Evolutionary conservation across 2,329 filamentous ascomycete genomes (phyloP).

Genomic region (Calonectria hawksworthii): DNA sequence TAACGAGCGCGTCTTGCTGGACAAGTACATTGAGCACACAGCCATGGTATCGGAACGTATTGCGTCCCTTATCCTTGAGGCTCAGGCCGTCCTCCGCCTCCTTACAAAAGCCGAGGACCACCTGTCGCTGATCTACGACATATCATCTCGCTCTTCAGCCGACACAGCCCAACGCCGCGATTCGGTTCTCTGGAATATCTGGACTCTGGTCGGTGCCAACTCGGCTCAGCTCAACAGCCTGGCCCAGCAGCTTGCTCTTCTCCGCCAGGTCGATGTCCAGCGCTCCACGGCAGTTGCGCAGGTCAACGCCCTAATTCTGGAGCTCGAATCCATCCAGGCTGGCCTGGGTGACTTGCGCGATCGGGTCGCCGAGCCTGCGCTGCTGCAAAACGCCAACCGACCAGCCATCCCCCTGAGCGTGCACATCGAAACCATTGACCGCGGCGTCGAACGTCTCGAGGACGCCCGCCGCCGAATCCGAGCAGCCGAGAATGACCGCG

Average conservation of each 20-base stretch:
- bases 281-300: slow-evolving; percentile 76
- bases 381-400: slow-evolving; percentile 59
- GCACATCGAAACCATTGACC: slow-evolving; percentile 81
- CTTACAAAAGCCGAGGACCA: slow-evolving; percentile 78
- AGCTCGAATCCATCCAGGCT: slow-evolving; percentile 80
- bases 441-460: slow-evolving; percentile 80
- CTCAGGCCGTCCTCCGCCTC: slow-evolving; percentile 75
- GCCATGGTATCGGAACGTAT: slow-evolving; percentile 79
- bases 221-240: slow-evolving; percentile 71
- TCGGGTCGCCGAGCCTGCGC: slow-evolving; percentile 75
- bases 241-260: slow-evolving; percentile 73
- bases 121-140: slow-evolving; percentile 77
- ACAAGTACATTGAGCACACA: slow-evolving; percentile 83
- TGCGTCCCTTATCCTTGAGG: slow-evolving; percentile 75
- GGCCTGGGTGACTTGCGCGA: slow-evolving; percentile 80
- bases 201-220: slow-evolving; percentile 83
- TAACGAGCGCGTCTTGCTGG: slow-evolving; percentile 71
- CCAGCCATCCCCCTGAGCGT: slow-evolving; percentile 73
- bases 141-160: slow-evolving; percentile 75
- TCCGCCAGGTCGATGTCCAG: slow-evolving; percentile 76
- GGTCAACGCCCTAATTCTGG: slow-evolving; percentile 78
- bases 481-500: slow-evolving; percentile 70
- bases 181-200: slow-evolving; percentile 77
- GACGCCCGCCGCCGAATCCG: slow-evolving; percentile 71
- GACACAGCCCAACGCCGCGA: slow-evolving; percentile 71